phyloP scores from a whole-genome alignment of 1,284 basidiomycete genomes.

The Ustilago loliicola region DNA sequence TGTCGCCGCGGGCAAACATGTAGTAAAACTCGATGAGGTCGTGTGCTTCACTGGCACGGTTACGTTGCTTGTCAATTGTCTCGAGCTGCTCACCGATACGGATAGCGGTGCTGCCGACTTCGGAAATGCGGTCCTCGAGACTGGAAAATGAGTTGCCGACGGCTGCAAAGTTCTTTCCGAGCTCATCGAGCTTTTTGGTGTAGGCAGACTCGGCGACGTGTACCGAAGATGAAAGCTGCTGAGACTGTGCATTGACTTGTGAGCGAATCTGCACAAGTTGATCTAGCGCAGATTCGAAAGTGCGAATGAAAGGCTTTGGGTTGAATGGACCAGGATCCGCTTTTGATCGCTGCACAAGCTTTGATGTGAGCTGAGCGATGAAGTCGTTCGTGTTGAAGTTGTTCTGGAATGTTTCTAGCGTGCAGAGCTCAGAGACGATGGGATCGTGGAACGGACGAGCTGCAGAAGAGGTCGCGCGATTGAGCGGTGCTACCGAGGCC shows the following conservation, averaged over 20 bases:
- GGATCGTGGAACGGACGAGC: conserved; percentile 73
- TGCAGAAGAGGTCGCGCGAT: conserved; percentile 26
- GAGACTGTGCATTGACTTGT: conserved; percentile 87
- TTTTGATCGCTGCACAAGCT: conserved; percentile 85
- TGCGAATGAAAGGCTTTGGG: conserved; percentile 89
- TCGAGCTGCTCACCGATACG: conserved; percentile 95
- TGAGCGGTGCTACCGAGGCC: conserved; percentile 28
- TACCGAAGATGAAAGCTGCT: conserved; percentile 91
- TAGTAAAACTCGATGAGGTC: conserved; percentile 96
- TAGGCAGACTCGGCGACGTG: conserved; percentile 92
- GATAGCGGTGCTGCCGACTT: conserved; percentile 93
- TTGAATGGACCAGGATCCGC: conserved; percentile 88
- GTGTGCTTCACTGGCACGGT: conserved; percentile 91
- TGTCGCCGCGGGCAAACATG: conserved; percentile 88
- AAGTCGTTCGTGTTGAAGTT: conserved; percentile 94
- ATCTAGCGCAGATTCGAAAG: conserved; percentile 91
- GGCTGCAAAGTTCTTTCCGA: conserved; percentile 88
- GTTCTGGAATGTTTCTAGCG: conserved; percentile 78
- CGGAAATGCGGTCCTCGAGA: conserved; percentile 77
- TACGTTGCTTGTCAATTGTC: conserved; percentile 89
- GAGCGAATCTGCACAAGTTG: conserved; percentile 85
- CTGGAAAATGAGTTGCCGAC: conserved; percentile 63
- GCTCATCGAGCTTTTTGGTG: conserved; percentile 89
- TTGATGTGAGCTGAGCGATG: conserved; percentile 85
- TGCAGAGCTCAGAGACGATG: conserved; percentile 77